Evolutionary conservation across 345 rosid genomes (phyloP), one percentile per base, ranked within the genome.

Genomic region (Erodium maritimum): DNA sequence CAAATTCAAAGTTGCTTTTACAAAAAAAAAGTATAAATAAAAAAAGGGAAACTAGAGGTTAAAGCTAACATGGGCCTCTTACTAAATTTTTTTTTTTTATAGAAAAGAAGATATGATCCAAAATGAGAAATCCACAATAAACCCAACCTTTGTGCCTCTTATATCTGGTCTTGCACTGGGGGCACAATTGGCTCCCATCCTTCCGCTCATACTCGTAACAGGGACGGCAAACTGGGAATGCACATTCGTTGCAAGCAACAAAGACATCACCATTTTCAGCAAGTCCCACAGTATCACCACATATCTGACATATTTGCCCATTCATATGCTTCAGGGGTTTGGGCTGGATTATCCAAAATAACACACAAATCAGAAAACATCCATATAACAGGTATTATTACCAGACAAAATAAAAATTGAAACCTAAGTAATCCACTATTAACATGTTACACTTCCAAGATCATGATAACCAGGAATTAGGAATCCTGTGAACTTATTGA

Each of bases 171-270:
- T 93, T 93, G 91, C 99, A 93, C 70, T 93, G 96, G 8, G 99
- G 99, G 71, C 99, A 93, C 63, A 85, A 79, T 76, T 90, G 99
- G 61, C 91, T 90, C 46, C 99, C 99, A 65, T 93, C 99, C 72
- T 85, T 93, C 65, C 97, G 83, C 73, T 93, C 99, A 56, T 93
- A 93, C 77, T 93, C 99, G 34, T 93, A 93, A 63, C 99, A 93
- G 71, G 99, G 90, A n/a, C 90, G 86, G 66, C 99, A 93, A 68
- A 93, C 99, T 17, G 99, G 99, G 71, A 93, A 93, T 55, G 84
- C 99, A 80, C 99, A 93, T 75, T 93, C 99, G 62, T 90, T 90
- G 73, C 99, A 93, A 71, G 97, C 97, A 46, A 93, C 99, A 67
- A 89, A 93, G 48, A 79, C 63, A 78, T 89, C 97, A 17, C 86